Evolutionary conservation across 1,139 yeast species (phyloP), one percentile per base, ranked within the genome.

Genomic region (Candida sp.): DNA sequence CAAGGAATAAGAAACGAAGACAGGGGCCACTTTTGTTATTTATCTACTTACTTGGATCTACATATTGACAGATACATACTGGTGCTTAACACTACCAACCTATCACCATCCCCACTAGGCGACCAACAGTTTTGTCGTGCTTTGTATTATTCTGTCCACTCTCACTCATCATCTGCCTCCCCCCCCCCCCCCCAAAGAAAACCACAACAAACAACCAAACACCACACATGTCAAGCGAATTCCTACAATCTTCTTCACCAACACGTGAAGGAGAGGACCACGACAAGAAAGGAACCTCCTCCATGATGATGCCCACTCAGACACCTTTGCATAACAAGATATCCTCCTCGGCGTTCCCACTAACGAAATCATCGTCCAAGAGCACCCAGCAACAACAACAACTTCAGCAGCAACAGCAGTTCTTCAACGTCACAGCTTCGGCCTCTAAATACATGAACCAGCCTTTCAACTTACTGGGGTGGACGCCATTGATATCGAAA

Each of bases 401-500:
- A 41, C 53, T 7, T 2, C 48, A 55, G 48, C 49, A 52, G 46
- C 49, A 48, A 30, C 48, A 45, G 49, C 50, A 58, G 46, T 45
- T 49, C 33, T 45, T 31, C 11, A 47, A 44, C 17, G 56, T 61
- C 28, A 70, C 74, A 4, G 71, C 74, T 0, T 68, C 73, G 3
- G 70, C 70, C 4, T 60, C 70, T 22, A 66, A 65, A 52, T 52
- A 58, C 31, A 53, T 56, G 44, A 54, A 56, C 44, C 56, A 54
- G 49, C 38, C 48, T 47, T 61, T 69, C 3, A 63, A 62, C 47
- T 58, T 71, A 48, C 62, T 75, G 2, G 79, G 80, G 1, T 77
- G 81, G 81, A 76, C 81, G 5, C 81, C 81, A 3, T 61, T 76
- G 12, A 68, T 76, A 5, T 68, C 76, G 7, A 75, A 74, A 48